Percentiles rank a stretch among this genome's conserved stretches.
These are phyloP conservation scores for Ceratobasidium sp. DNA, from an alignment of 1,284 basidiomycete species.

Conservation along the genomic window DNA sequence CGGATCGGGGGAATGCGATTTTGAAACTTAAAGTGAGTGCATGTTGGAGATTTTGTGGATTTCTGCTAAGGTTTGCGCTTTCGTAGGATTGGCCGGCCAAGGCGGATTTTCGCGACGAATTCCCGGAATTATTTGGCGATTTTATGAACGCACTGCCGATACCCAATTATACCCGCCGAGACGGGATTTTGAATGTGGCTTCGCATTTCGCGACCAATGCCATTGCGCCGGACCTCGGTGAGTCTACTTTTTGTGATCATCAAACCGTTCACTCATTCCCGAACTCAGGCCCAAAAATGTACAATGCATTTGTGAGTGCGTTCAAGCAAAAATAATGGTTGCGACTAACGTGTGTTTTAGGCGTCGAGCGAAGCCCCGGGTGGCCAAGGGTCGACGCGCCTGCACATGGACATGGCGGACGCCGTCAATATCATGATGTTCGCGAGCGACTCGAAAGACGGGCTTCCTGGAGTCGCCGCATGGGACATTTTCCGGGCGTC, in stretches of 20 bases:
- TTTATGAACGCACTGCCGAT: slow-evolving; percentile 87
- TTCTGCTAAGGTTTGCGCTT: not conserved
- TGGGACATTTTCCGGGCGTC: too few relatives aligned
- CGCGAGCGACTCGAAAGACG: too few relatives aligned
- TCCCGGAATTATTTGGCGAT: slow-evolving; percentile 90
- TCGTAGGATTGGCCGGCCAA: slow-evolving; percentile 90
- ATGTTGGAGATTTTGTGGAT: slow-evolving; percentile 19
- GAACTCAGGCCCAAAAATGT: slow-evolving; percentile 63
- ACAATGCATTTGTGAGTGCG: slow-evolving; percentile 59
- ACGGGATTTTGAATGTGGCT: slow-evolving; percentile 89
- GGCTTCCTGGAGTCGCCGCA: too few relatives aligned
- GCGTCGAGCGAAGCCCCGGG: too few relatives aligned
- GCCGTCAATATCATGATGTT: too few relatives aligned
- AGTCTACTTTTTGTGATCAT: not conserved
- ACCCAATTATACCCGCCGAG: slow-evolving; percentile 87
- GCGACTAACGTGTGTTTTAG: too few relatives aligned
- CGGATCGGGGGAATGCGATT: slow-evolving; percentile 66
- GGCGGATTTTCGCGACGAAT: slow-evolving; percentile 83
- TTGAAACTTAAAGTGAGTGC: slow-evolving; percentile 83
- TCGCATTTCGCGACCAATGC: slow-evolving; percentile 89
- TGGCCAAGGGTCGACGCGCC: too few relatives aligned
- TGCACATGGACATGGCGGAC: too few relatives aligned
- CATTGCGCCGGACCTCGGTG: slow-evolving; percentile 87
- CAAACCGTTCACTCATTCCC: not conserved
- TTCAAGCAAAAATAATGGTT: not conserved